Conservation (phyloP, 2,329 filamentous ascomycete genomes). For the Akanthomyces lecanii region DNA sequence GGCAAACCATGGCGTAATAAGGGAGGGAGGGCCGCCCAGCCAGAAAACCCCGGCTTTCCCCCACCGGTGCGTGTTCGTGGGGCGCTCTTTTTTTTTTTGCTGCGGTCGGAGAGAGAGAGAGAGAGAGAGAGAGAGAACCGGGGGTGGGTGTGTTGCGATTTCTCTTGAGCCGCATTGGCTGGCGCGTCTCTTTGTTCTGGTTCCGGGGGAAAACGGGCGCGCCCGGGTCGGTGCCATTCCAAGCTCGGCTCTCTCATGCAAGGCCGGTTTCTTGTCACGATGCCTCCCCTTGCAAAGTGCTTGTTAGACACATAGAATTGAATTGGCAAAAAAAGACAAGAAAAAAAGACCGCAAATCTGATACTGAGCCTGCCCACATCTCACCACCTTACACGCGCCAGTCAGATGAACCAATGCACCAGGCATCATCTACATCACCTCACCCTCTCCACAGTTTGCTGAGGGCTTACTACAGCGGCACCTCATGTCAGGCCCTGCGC, state of each 20-base stretch:
- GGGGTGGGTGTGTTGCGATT: background rate
- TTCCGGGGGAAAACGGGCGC: conserved; percentile 8
- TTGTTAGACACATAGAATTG: background rate
- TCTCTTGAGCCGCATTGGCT: conserved; percentile 15
- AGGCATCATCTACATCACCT: conserved; percentile 14
- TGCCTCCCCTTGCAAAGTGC: no score
- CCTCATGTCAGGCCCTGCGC: conserved; percentile 2
- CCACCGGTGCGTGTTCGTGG: background rate
- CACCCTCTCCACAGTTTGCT: conserved; percentile 17
- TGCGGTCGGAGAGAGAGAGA: background rate
- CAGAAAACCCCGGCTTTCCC: conserved; percentile 9
- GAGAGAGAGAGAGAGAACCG: background rate
- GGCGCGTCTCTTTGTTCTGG: background rate
- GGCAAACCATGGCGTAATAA: conserved; percentile 13
- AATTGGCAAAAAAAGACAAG: background rate
- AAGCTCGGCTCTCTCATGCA: background rate
- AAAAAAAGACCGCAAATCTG: background rate
- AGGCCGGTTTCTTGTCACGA: no score
- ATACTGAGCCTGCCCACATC: background rate
- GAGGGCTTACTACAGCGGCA: conserved; percentile 15
- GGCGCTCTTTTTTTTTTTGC: background rate
- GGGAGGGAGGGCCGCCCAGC: background rate
- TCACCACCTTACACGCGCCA: background rate
- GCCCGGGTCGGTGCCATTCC: conserved; percentile 1
- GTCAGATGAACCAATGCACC: conserved; percentile 17